Percentiles rank a stretch among this genome's conserved stretches.
phyloP scores from a whole-genome alignment of 139 green algal species.

The Tetraselmis striata region DNA sequence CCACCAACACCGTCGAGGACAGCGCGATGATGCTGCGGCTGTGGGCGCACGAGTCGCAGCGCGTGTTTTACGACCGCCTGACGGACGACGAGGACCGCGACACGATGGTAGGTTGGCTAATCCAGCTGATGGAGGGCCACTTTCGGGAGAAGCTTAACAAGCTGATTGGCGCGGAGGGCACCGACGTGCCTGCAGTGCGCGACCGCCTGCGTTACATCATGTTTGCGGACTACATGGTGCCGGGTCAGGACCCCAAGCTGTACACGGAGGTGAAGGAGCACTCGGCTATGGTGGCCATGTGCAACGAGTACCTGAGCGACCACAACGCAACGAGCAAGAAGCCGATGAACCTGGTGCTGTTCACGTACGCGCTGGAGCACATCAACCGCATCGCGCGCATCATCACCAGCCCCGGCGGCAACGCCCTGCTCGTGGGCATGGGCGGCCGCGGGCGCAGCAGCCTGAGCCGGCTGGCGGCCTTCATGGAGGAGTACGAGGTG shows the following conservation, averaged over 20 bases:
- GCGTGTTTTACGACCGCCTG: slow-evolving; percentile 45
- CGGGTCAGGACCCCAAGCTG: slow-evolving; percentile 34
- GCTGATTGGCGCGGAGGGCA: slow-evolving; percentile 26
- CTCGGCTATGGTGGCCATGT: slow-evolving; percentile 27
- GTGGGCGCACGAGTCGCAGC: slow-evolving; percentile 44
- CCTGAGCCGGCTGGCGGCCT: slow-evolving; percentile 58
- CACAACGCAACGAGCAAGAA: slow-evolving; percentile 67
- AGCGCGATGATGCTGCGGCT: slow-evolving; percentile 24
- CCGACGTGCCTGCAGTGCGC: background rate
- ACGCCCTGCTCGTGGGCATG: slow-evolving; percentile 69
- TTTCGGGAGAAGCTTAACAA: slow-evolving; percentile 64
- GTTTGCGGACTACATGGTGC: slow-evolving; percentile 75
- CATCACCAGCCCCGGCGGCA: slow-evolving; percentile 59
- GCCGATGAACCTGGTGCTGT: slow-evolving; percentile 68
- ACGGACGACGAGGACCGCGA: slow-evolving; percentile 31
- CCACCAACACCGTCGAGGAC: slow-evolving; percentile 11
- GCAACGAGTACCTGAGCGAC: slow-evolving; percentile 58
- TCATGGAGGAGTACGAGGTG: slow-evolving; percentile 59
- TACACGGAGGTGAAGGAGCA: slow-evolving; percentile 51
- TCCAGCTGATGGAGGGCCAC: slow-evolving; percentile 47
- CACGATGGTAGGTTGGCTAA: slow-evolving; percentile 25
- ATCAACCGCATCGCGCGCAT: slow-evolving; percentile 55
- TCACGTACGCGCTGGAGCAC: slow-evolving; percentile 70
- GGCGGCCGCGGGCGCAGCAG: slow-evolving; percentile 59
- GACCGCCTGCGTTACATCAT: slow-evolving; percentile 45